These are phyloP conservation scores for Fusarium graminum DNA, from an alignment of 2,329 filamentous ascomycete species.

Conservation along the genomic window DNA sequence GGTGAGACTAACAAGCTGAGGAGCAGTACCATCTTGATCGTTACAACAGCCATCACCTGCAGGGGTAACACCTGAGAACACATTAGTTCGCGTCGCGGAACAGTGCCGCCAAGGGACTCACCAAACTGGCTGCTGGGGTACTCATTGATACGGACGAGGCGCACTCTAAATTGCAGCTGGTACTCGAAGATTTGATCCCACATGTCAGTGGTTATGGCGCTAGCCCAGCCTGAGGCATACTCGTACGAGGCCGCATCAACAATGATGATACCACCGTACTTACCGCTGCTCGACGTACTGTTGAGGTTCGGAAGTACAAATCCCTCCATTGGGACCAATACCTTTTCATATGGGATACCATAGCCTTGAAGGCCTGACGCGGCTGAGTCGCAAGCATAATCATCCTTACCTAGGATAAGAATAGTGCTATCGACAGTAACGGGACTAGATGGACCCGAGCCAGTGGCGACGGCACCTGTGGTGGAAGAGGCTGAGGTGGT, in stretches of 20 bases:
- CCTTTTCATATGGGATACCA: conserved; percentile 30
- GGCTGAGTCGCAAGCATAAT: conserved; percentile 12
- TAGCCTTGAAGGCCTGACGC: conserved; percentile 30
- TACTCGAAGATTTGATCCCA: conserved; percentile 32
- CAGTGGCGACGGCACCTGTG: background rate
- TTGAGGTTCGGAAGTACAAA: conserved; percentile 28
- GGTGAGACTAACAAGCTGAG: conserved; percentile 31
- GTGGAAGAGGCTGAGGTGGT: background rate
- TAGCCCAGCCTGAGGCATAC: conserved; percentile 30
- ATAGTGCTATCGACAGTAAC: conserved; percentile 16
- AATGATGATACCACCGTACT: conserved; percentile 31
- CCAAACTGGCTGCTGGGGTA: conserved; percentile 29
- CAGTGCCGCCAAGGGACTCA: background rate
- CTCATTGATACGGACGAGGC: conserved; percentile 40
- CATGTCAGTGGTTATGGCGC: conserved; percentile 27
- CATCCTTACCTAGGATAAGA: conserved; percentile 7
- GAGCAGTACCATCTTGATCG: conserved; percentile 6
- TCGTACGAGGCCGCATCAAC: conserved; percentile 32
- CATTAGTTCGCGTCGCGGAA: background rate
- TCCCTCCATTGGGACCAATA: conserved; percentile 26
- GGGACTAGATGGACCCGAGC: background rate
- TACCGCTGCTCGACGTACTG: conserved; percentile 13
- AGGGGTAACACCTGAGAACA: background rate
- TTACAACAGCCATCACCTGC: conserved; percentile 9
- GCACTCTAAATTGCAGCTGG: conserved; percentile 29